phyloP scores from a whole-genome alignment of 2,329 filamentous ascomycete species.

The Zymoseptoria tritici region DNA sequence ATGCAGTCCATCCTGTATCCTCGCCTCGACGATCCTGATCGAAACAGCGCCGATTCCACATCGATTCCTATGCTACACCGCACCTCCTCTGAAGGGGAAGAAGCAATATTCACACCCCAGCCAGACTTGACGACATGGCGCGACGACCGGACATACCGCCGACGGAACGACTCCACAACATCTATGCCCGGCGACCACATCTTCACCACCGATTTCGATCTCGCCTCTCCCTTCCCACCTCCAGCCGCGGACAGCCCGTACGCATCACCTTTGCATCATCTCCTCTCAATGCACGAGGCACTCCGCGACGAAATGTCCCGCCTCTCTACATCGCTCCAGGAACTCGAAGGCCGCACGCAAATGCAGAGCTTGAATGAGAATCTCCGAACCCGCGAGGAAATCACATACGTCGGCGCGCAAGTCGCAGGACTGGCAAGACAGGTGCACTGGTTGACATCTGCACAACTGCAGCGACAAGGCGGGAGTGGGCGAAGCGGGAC shows the following conservation, averaged over 20 bases:
- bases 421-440: conserved; percentile 53
- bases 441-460: conserved; percentile 55
- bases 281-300: conserved; percentile 54
- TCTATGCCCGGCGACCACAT: not conserved
- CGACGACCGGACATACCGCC: not conserved
- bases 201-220: conserved; percentile 23
- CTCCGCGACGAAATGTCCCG: conserved; percentile 53
- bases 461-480: conserved; percentile 42
- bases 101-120: not conserved
- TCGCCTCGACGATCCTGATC: conserved; percentile 11
- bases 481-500: conserved; percentile 5
- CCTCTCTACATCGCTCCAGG: conserved; percentile 47
- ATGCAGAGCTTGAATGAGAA: conserved; percentile 59
- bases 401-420: conserved; percentile 54
- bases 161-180: not conserved
- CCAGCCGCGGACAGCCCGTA: conserved; percentile 31
- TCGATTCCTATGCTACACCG: conserved; percentile 15
- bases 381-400: conserved; percentile 54
- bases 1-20: conserved; percentile 37
- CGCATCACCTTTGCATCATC: conserved; percentile 47
- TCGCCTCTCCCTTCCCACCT: conserved; percentile 20
- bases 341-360: conserved; percentile 53
- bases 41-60: conserved; percentile 17
- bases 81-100: not conserved
- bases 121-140: not conserved